Evolutionary conservation across 257 asterid species (phyloP).

Genomic region (Solanum bulbocastanum): DNA sequence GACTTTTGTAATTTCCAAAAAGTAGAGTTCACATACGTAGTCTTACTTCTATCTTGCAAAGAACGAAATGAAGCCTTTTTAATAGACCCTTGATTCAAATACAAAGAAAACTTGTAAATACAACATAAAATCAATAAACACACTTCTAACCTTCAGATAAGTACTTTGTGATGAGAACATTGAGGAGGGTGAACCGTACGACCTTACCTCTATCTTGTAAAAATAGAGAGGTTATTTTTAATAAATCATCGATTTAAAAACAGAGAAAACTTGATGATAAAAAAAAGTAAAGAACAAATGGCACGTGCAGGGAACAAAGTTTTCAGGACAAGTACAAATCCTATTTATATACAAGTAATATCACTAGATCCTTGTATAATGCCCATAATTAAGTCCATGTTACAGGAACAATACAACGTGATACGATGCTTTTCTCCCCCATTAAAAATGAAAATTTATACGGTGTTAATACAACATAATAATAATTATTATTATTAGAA

Average conservation of each 20-base stretch:
- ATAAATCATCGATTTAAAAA: too few species aligned
- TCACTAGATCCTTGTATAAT: slow-evolving; percentile 9
- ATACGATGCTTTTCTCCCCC: slow-evolving; percentile 1
- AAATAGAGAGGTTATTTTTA: too few species aligned
- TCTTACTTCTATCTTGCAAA: not conserved
- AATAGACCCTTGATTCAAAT: not conserved
- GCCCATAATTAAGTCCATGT: not conserved
- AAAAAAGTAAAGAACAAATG: not conserved
- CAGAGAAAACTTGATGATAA: not conserved
- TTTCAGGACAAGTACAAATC: slow-evolving; percentile 13
- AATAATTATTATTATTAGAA: not conserved
- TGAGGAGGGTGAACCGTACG: not conserved
- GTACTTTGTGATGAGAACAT: not conserved
- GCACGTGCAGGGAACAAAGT: slow-evolving; percentile 43
- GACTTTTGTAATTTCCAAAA: not conserved
- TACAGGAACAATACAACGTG: slow-evolving; percentile 9
- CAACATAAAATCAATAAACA: too few species aligned
- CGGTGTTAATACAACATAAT: not conserved
- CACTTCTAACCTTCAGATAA: not conserved
- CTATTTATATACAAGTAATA: not conserved
- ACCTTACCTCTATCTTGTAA: too few species aligned
- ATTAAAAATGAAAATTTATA: not conserved
- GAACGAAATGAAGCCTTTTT: too few species aligned
- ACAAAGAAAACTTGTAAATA: too few species aligned
- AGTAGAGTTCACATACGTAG: fast-evolving